phyloP scores from a whole-genome alignment of 1,139 yeast species.

The Saccharomycopsis hybrid region DNA sequence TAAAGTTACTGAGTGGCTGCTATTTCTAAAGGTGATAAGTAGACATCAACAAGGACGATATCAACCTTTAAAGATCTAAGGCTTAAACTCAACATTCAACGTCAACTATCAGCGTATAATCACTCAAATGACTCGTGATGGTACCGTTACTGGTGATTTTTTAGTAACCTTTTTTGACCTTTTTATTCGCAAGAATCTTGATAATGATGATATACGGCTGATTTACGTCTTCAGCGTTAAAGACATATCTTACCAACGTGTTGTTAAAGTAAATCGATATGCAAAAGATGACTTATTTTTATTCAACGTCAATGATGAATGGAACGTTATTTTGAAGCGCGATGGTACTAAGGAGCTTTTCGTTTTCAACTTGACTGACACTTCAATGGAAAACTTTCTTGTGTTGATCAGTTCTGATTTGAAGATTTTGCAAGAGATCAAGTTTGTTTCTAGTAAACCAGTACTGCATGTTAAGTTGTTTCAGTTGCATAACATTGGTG shows the following conservation, averaged over 20 bases:
- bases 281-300: conserved; percentile 3
- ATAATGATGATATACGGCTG: conserved; percentile 1
- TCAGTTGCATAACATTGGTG: conserved; percentile 2
- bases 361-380: conserved; percentile 1
- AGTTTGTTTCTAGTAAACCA: background rate
- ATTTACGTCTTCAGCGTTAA: conserved; percentile 1
- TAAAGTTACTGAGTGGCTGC: too few species aligned
- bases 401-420: background rate
- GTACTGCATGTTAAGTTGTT: background rate
- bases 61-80: too few species aligned
- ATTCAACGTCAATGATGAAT: conserved; percentile 4
- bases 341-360: background rate
- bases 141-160: too few species aligned
- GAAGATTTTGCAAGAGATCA: background rate
- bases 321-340: conserved; percentile 4
- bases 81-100: too few species aligned
- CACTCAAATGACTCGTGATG: too few species aligned
- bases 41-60: too few species aligned
- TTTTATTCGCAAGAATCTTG: conserved; percentile 3
- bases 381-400: background rate
- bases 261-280: conserved; percentile 2
- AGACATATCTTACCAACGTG: background rate
- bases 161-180: background rate
- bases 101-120: too few species aligned
- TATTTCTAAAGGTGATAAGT: too few species aligned